Evolutionary conservation across 768 basidiomycete genomes (phyloP), one percentile per base, ranked within the genome.

Genomic region (Amanita molliuscula): DNA sequence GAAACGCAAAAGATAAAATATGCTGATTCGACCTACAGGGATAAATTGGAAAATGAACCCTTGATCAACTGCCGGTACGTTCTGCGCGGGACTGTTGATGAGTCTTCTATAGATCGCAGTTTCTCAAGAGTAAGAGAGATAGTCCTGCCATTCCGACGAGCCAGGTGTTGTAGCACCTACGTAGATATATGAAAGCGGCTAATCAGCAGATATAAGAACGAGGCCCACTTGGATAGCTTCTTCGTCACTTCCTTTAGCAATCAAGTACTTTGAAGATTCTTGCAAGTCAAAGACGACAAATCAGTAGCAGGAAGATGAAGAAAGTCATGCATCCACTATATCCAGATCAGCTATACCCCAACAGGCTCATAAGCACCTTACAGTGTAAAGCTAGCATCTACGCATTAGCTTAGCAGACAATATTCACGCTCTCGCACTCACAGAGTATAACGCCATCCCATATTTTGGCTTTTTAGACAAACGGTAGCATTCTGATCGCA

Each of bases 401-500:
- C 34, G 16, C 47, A 41, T 34, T 33, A 35, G 15, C 3, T 7
- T 21, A 16, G 23, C 4, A 42, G 25, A 48, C 43, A 25, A 31
- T 16, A 13, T 31, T 40, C 34, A 35, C 33, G 10, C 25, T 6
- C 20, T 31, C 11, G 11, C 9, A 63, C 66, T 57, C 61, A 77
- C 69, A 75, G 61, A 18, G 71, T 69, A 58, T 79, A 80, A 60
- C 79, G 66, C 79, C 79, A 82, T 9, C 80, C 80, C 71, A 75
- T 77, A 54, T 81, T 82, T 53, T 70, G 62, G 0, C 62, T 65
- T 51, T 69, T 70, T 2, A 65, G 57, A 54, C 80, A 82, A 55
- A 75, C 62, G 3, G 60, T 50, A 34, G 70, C 65, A 28, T 55
- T 58, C 15, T 65, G 52, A 25, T 62, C 55, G 57, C 79, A 81